Percentiles rank a stretch among this genome's conserved stretches.
Evolutionary conservation across 2,329 filamentous ascomycete species (phyloP).

Genomic region (Penicillium sp.): DNA sequence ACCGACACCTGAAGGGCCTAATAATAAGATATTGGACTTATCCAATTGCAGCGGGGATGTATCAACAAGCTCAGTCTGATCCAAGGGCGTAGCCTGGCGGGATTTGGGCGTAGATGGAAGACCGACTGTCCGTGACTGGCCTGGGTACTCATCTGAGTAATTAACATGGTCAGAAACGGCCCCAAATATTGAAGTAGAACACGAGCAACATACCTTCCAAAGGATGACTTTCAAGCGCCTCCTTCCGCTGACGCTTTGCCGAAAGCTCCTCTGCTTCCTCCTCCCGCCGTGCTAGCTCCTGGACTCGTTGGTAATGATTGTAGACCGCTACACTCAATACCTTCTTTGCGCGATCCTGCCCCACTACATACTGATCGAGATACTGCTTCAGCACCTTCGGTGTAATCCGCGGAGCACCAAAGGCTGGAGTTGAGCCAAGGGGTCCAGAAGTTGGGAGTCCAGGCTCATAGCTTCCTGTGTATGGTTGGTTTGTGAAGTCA

Average conservation of each 20-base stretch:
- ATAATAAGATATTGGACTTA: slow-evolving; percentile 89
- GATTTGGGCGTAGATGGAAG: slow-evolving; percentile 31
- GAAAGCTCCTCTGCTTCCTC: slow-evolving; percentile 75
- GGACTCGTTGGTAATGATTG: slow-evolving; percentile 91
- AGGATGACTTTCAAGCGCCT: slow-evolving; percentile 69
- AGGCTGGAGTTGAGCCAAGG: slow-evolving; percentile 59
- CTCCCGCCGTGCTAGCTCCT: slow-evolving; percentile 71
- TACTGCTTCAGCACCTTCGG: slow-evolving; percentile 76
- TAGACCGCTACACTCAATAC: slow-evolving; percentile 90
- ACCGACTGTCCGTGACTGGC: slow-evolving; percentile 57
- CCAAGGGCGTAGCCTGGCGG: slow-evolving; percentile 22
- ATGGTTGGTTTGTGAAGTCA: slow-evolving; percentile 65
- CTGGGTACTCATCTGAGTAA: slow-evolving; percentile 60
- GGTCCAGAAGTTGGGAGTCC: slow-evolving; percentile 63
- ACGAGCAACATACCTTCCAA: slow-evolving; percentile 66
- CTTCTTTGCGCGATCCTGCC: slow-evolving; percentile 89
- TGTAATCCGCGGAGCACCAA: slow-evolving; percentile 60
- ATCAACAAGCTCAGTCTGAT: slow-evolving; percentile 52
- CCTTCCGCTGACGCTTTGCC: slow-evolving; percentile 69
- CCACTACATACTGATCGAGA: slow-evolving; percentile 93
- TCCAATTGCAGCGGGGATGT: slow-evolving; percentile 72
- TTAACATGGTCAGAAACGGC: background rate
- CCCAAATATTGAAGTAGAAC: background rate
- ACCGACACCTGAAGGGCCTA: slow-evolving; percentile 91
- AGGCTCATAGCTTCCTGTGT: slow-evolving; percentile 64